Evolutionary conservation across 1,284 basidiomycete genomes (phyloP).

Genomic region (Naganishia sp.): DNA sequence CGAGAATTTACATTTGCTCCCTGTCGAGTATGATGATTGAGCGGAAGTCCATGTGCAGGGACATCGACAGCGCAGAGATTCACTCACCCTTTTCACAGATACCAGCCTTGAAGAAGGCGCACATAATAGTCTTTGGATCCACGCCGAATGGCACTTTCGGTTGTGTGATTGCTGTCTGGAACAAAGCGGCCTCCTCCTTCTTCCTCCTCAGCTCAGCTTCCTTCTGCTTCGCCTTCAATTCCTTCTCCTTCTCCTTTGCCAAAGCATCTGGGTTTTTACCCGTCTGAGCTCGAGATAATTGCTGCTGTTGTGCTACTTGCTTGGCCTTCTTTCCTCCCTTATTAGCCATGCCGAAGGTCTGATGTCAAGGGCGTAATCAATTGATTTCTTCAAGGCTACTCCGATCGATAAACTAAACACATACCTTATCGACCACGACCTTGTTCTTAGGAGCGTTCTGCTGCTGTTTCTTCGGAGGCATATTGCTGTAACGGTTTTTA

Average conservation of each 20-base stretch:
- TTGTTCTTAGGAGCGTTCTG: conserved; percentile 56
- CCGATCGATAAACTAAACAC: conserved; percentile 16
- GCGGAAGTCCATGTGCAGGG: not conserved
- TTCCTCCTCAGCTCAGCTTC: conserved; percentile 77
- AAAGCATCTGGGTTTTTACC: conserved; percentile 48
- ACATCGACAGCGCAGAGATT: not conserved
- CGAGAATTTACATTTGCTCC: conserved; percentile 91
- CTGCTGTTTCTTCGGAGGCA: conserved; percentile 73
- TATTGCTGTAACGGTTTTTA: conserved; percentile 41
- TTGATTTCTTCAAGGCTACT: conserved; percentile 41
- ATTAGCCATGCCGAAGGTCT: conserved; percentile 94
- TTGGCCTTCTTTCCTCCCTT: conserved; percentile 89
- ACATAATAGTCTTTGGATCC: conserved; percentile 88
- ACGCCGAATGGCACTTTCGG: conserved; percentile 88
- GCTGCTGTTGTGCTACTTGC: conserved; percentile 42
- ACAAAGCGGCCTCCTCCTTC: conserved; percentile 80
- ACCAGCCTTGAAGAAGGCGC: conserved; percentile 85
- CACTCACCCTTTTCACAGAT: conserved; percentile 74
- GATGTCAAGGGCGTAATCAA: conserved; percentile 28
- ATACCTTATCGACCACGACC: conserved; percentile 73
- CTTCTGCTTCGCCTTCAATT: conserved; percentile 72
- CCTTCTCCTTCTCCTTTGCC: conserved; percentile 83
- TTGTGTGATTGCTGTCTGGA: conserved; percentile 66
- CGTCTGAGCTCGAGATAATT: conserved; percentile 37
- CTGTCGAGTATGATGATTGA: conserved; percentile 29